Evolutionary conservation across 164 flowering plant species (phyloP), one percentile per base, ranked within the genome.

Genomic region (Echeveria elegans): DNA sequence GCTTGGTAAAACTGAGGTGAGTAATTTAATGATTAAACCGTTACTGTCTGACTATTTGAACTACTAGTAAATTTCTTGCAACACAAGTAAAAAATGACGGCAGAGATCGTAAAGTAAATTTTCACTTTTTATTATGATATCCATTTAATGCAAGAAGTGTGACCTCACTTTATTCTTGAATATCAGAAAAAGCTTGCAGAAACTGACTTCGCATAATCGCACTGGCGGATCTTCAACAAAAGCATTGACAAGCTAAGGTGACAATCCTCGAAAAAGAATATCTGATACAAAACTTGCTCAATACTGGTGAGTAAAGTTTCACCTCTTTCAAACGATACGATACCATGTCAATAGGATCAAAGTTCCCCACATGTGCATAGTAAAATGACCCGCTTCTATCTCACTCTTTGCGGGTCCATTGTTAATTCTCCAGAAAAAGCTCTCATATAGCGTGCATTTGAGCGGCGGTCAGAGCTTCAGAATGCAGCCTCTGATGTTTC

Each of bases 401-500:
- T 53, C 11, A 26, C 28, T 23, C 6, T 43, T 69, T n/a, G n/a
- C n/a, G n/a, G 5, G 31, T 19, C 10, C 12, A 28, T 16, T 9
- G 3, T 14, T 11, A 12, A 56, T 2, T 24, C 73, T 70, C 53
- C 86, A 92, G 98, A 95, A 77, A 88, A 87, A 78, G 79, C 89
- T 41, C 98, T 95, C 26, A 75, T 88, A 38, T 96, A 95, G 66
- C 88, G 78, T 65, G 91, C 98, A 74, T 69, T 88, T 75, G 97
- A 87, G 70, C 94, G 92, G 70, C 88, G 89, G 63, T 69, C 83
- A 66, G 97, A 95, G 80, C 79, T 95, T 72, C 98, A 90, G 77
- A 87, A 78, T 77, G 95, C 97, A 66, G 87, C 97, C 72, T 86
- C 91, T 43, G 99, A 95, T 74, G 88, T 95, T 24, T 87, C 96